Conservation (phyloP, 2,329 filamentous ascomycete species). For the Epicoccum sorghinum region DNA sequence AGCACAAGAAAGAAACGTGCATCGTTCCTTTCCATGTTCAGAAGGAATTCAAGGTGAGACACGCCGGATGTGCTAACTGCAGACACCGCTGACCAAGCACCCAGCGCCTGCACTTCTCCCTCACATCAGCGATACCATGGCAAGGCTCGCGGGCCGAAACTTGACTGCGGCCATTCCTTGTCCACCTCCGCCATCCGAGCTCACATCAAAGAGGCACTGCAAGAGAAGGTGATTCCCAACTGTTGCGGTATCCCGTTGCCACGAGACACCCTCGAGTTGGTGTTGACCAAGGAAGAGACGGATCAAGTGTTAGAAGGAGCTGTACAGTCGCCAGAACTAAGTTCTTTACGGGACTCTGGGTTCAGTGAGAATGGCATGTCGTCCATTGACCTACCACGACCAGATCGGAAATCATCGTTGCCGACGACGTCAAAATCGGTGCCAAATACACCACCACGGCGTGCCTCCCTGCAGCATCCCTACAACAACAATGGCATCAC, state of each 20-base stretch:
- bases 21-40: constrained; percentile 41
- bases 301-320: constrained; percentile 29
- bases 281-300: constrained; percentile 48
- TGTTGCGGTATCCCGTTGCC: constrained; percentile 52
- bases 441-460: constrained; percentile 14
- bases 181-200: constrained; percentile 35
- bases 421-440: constrained; percentile 15
- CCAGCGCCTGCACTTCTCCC: constrained; percentile 34
- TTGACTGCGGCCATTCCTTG: constrained; percentile 41
- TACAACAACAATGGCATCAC: constrained; percentile 17
- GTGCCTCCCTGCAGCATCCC: constrained; percentile 11
- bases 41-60: constrained; percentile 37
- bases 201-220: constrained; percentile 45
- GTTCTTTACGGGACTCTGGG: constrained; percentile 30
- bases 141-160: constrained; percentile 32
- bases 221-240: constrained; percentile 42
- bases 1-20: constrained; percentile 35
- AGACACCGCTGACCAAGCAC: constrained; percentile 21
- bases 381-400: constrained; percentile 25
- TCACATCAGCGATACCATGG: constrained; percentile 32
- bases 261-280: constrained; percentile 46
- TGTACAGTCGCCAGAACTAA: constrained; percentile 23
- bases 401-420: constrained; percentile 8
- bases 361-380: constrained; percentile 37
- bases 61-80: neutral